Percentiles rank a stretch among this genome's conserved stretches.
These are phyloP conservation scores for Metarhizium brunneum DNA, from an alignment of 2,329 filamentous ascomycete genomes.

Conservation along the genomic window DNA sequence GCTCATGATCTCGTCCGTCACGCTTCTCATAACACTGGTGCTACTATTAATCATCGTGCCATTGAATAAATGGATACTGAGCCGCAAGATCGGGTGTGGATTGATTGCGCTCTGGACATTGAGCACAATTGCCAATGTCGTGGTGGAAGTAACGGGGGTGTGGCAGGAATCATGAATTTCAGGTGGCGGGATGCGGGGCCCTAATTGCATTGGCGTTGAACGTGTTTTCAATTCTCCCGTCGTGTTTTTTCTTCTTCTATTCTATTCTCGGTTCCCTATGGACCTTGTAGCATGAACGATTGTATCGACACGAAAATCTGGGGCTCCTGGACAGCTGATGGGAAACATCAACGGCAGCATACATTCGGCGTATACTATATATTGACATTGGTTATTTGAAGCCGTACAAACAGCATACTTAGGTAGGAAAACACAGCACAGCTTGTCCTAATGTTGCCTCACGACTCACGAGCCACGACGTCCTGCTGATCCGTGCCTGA, in stretches of 20 bases:
- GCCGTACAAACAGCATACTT: no score
- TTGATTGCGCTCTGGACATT: slow-evolving; percentile 73
- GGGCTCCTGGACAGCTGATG: not conserved
- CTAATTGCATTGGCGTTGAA: not conserved
- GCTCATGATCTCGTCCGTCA: slow-evolving; percentile 75
- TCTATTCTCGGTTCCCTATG: not conserved
- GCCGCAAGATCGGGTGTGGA: slow-evolving; percentile 68
- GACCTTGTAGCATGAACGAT: no score
- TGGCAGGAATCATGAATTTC: slow-evolving; percentile 24
- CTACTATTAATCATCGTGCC: slow-evolving; percentile 75
- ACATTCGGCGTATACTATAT: not conserved
- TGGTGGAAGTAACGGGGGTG: slow-evolving; percentile 61
- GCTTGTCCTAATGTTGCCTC: no score
- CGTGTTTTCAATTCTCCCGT: not conserved
- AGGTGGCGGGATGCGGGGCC: not conserved
- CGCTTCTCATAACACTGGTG: slow-evolving; percentile 70
- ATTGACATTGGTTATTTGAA: not conserved
- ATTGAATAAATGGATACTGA: slow-evolving; percentile 78
- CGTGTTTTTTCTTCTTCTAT: not conserved
- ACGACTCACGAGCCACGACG: no score
- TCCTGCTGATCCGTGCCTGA: no score
- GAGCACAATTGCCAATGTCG: slow-evolving; percentile 73
- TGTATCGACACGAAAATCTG: no score
- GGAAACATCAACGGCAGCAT: not conserved
- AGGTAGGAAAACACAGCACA: no score